phyloP scores from a whole-genome alignment of 805 yeast species.

The Blastobotrys peoriensis region DNA sequence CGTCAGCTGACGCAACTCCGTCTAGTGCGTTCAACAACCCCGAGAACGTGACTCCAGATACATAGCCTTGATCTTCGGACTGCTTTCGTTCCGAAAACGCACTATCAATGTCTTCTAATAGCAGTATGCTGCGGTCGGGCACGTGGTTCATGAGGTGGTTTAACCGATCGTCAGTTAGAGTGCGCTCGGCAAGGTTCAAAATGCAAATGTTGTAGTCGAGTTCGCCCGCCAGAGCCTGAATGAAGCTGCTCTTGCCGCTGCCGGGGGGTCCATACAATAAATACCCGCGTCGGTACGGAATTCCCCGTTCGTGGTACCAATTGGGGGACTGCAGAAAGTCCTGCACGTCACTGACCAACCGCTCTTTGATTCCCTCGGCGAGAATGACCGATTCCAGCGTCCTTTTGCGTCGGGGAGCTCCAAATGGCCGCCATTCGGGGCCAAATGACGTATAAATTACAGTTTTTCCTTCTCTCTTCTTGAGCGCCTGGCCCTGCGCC shows the following conservation, averaged over 20 bases:
- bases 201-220: constrained; percentile 94
- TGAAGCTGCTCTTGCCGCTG: constrained; percentile 90
- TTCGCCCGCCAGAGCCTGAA: constrained; percentile 95
- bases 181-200: constrained; percentile 81
- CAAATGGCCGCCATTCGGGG: constrained; percentile 98
- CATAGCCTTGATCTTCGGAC: constrained; percentile 66
- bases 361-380: constrained; percentile 66
- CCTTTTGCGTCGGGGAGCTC: constrained; percentile 87
- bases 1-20: constrained; percentile 97
- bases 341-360: constrained; percentile 61
- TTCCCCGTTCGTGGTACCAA: constrained; percentile 96
- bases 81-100: constrained; percentile 84
- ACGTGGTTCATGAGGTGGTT: constrained; percentile 95
- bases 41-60: constrained; percentile 89
- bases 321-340: constrained; percentile 75
- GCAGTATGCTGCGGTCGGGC: constrained; percentile 78
- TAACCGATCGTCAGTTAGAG: constrained; percentile 87
- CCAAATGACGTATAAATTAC: constrained; percentile 94
- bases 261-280: constrained; percentile 97
- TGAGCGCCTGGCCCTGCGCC: constrained; percentile 78
- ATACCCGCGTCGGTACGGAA: constrained; percentile 94
- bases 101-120: constrained; percentile 92
- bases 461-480: constrained; percentile 84
- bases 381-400: constrained; percentile 78
- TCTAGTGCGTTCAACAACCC: constrained; percentile 91